A percentile compares a stretch with the other conserved stretches of the same genome.
phyloP scores from a whole-genome alignment of 129 eudicot species.

The Centaurea solstitialis region DNA sequence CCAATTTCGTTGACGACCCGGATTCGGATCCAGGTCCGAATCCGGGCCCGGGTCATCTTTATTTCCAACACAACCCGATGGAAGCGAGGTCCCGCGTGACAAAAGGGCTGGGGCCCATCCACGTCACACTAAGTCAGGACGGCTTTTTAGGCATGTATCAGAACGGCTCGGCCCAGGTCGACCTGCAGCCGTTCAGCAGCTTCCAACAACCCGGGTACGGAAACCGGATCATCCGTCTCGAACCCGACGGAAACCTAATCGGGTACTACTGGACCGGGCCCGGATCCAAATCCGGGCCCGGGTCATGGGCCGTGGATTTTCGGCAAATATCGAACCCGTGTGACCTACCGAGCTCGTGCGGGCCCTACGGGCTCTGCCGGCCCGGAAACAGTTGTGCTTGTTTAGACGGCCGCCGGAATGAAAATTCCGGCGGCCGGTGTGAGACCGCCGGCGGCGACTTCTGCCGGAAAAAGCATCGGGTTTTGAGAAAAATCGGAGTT shows the following conservation, averaged over 20 bases:
- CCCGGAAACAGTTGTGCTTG: constrained; percentile 77
- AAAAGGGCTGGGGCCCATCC: constrained; percentile 57
- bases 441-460: constrained; percentile 40
- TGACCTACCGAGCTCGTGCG: constrained; percentile 81
- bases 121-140: constrained; percentile 44
- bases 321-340: constrained; percentile 58
- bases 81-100: constrained; percentile 63
- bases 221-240: constrained; percentile 62
- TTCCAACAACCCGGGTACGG: constrained; percentile 69
- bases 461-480: constrained; percentile 23
- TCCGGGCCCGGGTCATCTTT: constrained; percentile 51
- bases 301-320: constrained; percentile 64
- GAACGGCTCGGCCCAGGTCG: constrained; percentile 65
- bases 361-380: constrained; percentile 73
- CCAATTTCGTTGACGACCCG: constrained; percentile 20
- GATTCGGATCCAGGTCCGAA: constrained; percentile 5
- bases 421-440: constrained; percentile 37
- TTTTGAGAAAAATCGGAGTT: constrained; percentile 50
- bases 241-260: constrained; percentile 78
- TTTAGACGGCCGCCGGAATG: constrained; percentile 52
- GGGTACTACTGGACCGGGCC: constrained; percentile 87
- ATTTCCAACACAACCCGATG: constrained; percentile 61
- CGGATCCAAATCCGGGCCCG: background rate
- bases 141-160: constrained; percentile 91
- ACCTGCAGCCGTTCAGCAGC: constrained; percentile 69